Base-by-base conservation (phyloP, 768 basidiomycete genomes). In the Suillus cothurnatus region DNA sequence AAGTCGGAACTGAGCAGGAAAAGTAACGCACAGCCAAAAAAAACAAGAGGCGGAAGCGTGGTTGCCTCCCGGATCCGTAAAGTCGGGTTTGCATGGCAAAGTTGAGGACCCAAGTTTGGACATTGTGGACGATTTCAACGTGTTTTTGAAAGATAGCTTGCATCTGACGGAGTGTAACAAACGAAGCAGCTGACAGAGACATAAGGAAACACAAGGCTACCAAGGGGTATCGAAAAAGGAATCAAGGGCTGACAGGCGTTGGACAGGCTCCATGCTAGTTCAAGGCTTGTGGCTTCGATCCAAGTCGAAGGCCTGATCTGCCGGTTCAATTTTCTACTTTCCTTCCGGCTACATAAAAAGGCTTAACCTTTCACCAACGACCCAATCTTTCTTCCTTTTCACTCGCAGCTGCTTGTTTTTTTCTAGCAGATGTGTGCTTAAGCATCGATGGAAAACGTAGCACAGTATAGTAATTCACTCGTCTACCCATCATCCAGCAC, bases 401-500 rank as follows among this genome's bases (percentile, higher is more conserved):
- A 70, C 59, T 64, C 73, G 65, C 71, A 64, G 31, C 53, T 11
- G 31, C 21, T 65, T 69, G 64, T 67, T 66, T 67, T 58, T 58
- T 65, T 36, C 70, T 52, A 71, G 73, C 75, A 72, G 74, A 78
- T 77, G 76, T 70, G 72, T 78, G 39, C 58, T 41, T 59, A 74
- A 73, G 28, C 72, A 74, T 71, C 76, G 71, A 77, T 77, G 76
- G 77, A 77, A 66, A 74, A 76, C 74, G 76, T 77, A 68, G 74
- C 72, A 62, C 77, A 76, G 70, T 76, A 71, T 61, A 67, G 57
- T 61, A 77, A 66, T 59, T 23, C 76, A 0, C 75, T 77, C 63
- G 76, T 77, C 67, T 77, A 77, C 63, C 73, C 75, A 32, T 65
- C 74, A 63, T 68, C 75, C 49, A 71, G 77, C 0, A 62, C 67